Evolutionary conservation across 768 basidiomycete species (phyloP), one percentile per base, ranked within the genome.

Genomic region (Strobilomyces dryophilus): DNA sequence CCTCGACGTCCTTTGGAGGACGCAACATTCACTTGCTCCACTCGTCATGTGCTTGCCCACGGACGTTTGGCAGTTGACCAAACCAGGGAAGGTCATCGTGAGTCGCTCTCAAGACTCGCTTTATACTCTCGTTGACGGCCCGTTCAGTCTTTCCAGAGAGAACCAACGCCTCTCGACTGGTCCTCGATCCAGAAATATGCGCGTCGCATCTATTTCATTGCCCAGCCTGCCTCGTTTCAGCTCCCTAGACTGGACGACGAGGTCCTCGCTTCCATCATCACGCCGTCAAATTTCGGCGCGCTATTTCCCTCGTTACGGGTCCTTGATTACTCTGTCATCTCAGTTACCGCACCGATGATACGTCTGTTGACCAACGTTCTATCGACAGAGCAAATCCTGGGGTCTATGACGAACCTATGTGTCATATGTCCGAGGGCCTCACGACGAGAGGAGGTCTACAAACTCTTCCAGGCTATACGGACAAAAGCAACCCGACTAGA

Each of bases 1-100:
- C n/a, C 58, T 69, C 21, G 69, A 69, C 41, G 52, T 67, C 29
- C 68, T 69, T 34, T 69, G 68, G 68, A 47, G 21, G 41, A 67
- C 60, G 2, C 68, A 69, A 42, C 63, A 65, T 49, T 66, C 68
- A 7, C 55, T 69, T 8, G 55, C 56, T 21, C 67, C 69, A 0
- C 60, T 69, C 11, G 44, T 67, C 47, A 65, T 66, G 65, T 69
- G 65, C 20, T 44, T 69, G 6, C 63, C 68, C 11, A 9, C 49
- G n/a, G 55, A 63, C 45, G 21, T 60, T 3, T 69, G 69, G 67
- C 54, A 63, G 27, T 15, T 64, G 15, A 56, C 51, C 9, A 56
- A 52, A 35, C 47, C 54, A 27, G 46, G 52, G 15, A 66, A 59
- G 51, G 44, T 34, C 5, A 55, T 69, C 32, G 69, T 71, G 45